A percentile compares a stretch with the other conserved stretches of the same genome.
Conservation (phyloP, 225 moss, liverwort and hornwort genomes). For the Pseudisothecium myosuroides region DNA sequence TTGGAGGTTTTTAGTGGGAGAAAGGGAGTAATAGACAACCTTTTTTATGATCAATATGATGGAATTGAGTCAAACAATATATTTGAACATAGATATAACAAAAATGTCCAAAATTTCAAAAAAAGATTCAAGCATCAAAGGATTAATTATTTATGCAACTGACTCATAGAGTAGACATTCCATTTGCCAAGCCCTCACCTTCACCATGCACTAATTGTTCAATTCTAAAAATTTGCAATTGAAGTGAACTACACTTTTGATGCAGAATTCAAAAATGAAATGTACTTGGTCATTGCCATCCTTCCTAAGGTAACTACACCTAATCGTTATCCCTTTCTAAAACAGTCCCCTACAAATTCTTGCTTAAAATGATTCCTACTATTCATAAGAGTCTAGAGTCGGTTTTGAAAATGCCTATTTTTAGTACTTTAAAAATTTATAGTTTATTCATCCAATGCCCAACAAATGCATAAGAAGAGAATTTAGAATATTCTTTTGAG, state of each 20-base stretch:
- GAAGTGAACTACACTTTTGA: neutral
- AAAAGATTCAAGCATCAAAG: fast-evolving
- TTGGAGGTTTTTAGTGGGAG: too few species aligned
- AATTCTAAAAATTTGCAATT: neutral
- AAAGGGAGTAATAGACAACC: neutral
- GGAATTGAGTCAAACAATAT: neutral
- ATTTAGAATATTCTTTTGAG: fast-evolving
- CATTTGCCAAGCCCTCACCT: neutral
- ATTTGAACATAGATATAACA: too few species aligned
- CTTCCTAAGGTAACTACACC: fast-evolving
- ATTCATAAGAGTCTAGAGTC: neutral
- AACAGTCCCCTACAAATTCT: fast-evolving
- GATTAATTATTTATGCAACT: neutral
- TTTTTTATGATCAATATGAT: neutral
- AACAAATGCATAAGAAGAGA: neutral
- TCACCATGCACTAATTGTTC: neutral
- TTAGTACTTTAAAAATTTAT: neutral
- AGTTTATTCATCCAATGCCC: neutral
- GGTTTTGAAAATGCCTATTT: fast-evolving
- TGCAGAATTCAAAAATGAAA: neutral
- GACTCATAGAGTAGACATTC: neutral
- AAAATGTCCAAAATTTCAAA: neutral
- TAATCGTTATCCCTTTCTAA: neutral
- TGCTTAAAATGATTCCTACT: neutral
- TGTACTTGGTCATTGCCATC: neutral